phyloP scores from a whole-genome alignment of 129 eudicot species.

The Lonicera japonica region DNA sequence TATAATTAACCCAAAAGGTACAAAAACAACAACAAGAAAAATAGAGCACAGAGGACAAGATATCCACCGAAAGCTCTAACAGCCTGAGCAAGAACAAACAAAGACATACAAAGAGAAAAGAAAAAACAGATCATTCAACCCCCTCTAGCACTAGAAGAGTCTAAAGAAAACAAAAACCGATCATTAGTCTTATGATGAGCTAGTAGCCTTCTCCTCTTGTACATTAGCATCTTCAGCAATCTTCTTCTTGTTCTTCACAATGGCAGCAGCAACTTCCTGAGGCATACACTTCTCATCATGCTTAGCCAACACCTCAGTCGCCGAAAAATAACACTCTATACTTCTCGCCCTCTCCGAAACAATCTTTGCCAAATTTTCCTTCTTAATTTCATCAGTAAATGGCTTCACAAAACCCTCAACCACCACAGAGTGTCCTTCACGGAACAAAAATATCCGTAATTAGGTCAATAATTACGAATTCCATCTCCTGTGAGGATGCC shows the following conservation, averaged over 20 bases:
- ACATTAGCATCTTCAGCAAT: constrained; percentile 25
- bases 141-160: too few relatives aligned
- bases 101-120: too few relatives aligned
- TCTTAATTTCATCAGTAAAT: constrained; percentile 39
- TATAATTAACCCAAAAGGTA: too few relatives aligned
- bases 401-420: constrained; percentile 90
- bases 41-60: too few relatives aligned
- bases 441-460: constrained; percentile 74
- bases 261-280: constrained; percentile 67
- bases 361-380: constrained; percentile 23
- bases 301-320: constrained; percentile 91
- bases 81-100: too few relatives aligned
- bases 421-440: constrained; percentile 94
- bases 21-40: too few relatives aligned
- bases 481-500: constrained; percentile 56
- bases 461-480: constrained; percentile 80
- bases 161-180: too few relatives aligned
- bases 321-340: constrained; percentile 68
- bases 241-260: constrained; percentile 82
- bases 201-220: constrained; percentile 17
- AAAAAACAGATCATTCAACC: too few relatives aligned
- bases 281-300: constrained; percentile 99
- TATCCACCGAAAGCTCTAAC: too few relatives aligned
- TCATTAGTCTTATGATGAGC: not conserved
- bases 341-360: constrained; percentile 64